phyloP scores from a whole-genome alignment of 2,329 filamentous ascomycete species.

The Claviceps sp. region DNA sequence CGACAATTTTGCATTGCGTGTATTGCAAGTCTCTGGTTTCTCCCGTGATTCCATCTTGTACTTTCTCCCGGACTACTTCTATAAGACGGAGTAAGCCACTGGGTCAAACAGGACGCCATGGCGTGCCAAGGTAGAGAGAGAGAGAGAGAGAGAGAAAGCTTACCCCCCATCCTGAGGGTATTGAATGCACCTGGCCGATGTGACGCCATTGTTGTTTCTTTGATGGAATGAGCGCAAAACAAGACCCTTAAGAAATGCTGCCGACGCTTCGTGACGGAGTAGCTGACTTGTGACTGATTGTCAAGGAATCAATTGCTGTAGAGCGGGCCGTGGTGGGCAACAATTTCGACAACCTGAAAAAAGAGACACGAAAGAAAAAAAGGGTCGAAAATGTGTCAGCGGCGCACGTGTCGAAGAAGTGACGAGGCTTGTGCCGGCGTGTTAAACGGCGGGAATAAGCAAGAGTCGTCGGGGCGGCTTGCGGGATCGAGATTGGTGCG shows the following conservation, averaged over 20 bases:
- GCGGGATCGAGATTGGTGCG: neutral
- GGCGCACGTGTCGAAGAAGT: neutral
- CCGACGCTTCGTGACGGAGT: constrained; percentile 12
- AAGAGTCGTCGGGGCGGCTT: neutral
- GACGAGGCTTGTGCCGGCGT: neutral
- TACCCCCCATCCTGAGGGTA: constrained; percentile 91
- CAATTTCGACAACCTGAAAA: constrained; percentile 3
- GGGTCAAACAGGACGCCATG: constrained; percentile 4
- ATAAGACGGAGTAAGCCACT: constrained; percentile 14
- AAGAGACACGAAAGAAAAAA: neutral
- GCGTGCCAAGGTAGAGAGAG: constrained; percentile 3
- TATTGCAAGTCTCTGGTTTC: constrained; percentile 96
- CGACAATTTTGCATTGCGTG: constrained; percentile 98
- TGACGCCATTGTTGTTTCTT: constrained; percentile 55
- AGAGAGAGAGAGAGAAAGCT: constrained; percentile 24
- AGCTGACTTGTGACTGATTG: constrained; percentile 13
- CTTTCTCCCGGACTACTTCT: constrained; percentile 98
- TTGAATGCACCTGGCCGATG: constrained; percentile 83
- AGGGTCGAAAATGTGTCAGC: neutral
- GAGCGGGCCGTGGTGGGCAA: constrained; percentile 25
- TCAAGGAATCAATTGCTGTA: constrained; percentile 15
- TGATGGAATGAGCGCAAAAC: constrained; percentile 13
- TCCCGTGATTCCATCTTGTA: constrained; percentile 93
- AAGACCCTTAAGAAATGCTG: constrained; percentile 12
- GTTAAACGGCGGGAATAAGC: constrained; percentile 1